Base-by-base conservation (phyloP, 2,329 filamentous ascomycete genomes). In the Colletotrichum limetticola region DNA sequence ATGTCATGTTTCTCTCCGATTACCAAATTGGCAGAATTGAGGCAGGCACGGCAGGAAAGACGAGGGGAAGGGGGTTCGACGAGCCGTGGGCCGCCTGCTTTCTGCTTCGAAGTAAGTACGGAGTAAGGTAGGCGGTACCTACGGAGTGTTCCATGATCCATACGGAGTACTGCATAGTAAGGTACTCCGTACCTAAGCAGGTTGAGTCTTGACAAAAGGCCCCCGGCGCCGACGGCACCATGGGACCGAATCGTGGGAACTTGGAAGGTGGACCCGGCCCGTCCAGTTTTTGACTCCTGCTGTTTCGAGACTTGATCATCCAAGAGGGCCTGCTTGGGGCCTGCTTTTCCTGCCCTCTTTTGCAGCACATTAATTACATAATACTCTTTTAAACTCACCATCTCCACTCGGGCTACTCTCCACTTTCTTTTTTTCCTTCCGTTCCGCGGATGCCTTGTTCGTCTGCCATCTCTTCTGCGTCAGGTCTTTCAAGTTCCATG, bases 231-330 rank as follows among this genome's bases (percentile, higher is more conserved):
- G 37, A 71, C 28, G 58, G 69, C 49, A 49, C 22, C 53, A 37
- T 71, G 69, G 37, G 64, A 55, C 57, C 26, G 35, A 58, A n/a
- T 35, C 37, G 30, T 61, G 35, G 57, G 49, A 62, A 71, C 46
- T 57, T 72, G 69, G 65, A 62, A 71, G 63, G 64, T 72, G 69
- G 65, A 59, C 26, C 69, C 65, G 69, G 65, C 57, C 65, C 37
- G 69, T 62, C 57, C 68, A 56, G 42, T 55, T 37, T 28, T 53
- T 63, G 58, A 72, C 69, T 69, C 65, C 69, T 69, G 65, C 69
- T 72, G 58, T 72, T 69, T 69, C 69, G 69, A 69, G 69, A 61
- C 65, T 52, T 28, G 56, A 67, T 61, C 63, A 67, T 19, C 61
- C 24, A 9, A 46, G 30, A 24, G 8, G 30, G 19, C 42, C 42